Evolutionary conservation across 108 stramenopile genomes (phyloP), one percentile per base, ranked within the genome.

Genomic region (Skeletonema marinoi): DNA sequence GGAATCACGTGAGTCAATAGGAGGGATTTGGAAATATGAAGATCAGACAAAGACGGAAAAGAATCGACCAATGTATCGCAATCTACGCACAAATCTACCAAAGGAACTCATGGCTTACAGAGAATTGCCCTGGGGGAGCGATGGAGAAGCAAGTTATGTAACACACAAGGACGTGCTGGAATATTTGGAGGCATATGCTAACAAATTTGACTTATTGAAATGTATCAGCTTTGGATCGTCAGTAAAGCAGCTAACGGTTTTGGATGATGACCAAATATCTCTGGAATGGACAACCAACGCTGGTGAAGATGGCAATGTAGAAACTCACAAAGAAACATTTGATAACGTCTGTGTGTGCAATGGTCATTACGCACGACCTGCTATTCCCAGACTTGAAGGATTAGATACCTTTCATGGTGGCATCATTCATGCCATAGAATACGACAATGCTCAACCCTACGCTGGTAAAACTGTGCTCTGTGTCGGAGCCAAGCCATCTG

Each of bases 291-390:
- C 51, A 31, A 65, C 41, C 54, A 81, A 7, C 63, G 74, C 21
- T n/a, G 39, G 12, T 9, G 25, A 54, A 51, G 19, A 51, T 51
- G 50, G 50, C 36, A 41, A 12, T 38, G 32, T 59, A 16, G 9
- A 44, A 60, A 62, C 38, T 4, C 71, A 61, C 21, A 46, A 66
- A 39, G 85, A 86, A 70, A 73, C 77, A 16, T 98, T 96, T 71
- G 96, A 98, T 70, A 90, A 84, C 19, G 94, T 98, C 6, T 84
- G 83, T 68, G 78, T 98, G 46, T 93, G 92, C 83, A 98, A 96
- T 74, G 98, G 98, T 14, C 98, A 98, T 72, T 98, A 91, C 76
- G 78, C 86, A 32, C 41, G 48, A 38, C 92, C 96, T 7, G 87
- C 86, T 12, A 50, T 48, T 4, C 95, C 98, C 25, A 11, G 9